phyloP scores from a whole-genome alignment of 2,329 filamentous ascomycete genomes.

The Fusarium transvaalense region DNA sequence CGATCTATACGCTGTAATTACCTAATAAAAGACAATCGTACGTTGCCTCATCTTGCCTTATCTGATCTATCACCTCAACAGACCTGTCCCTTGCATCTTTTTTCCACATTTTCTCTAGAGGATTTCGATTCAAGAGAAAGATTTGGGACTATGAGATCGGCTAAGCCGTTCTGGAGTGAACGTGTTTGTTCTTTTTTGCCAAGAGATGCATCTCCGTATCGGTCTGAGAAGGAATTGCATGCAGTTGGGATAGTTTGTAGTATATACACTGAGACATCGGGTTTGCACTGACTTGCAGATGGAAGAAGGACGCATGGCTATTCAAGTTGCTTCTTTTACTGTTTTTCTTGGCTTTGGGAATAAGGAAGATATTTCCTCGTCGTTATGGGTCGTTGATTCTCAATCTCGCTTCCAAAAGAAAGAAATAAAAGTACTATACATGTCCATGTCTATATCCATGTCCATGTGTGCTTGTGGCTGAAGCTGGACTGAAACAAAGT shows the following conservation, averaged over 20 bases:
- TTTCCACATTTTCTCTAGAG: neutral
- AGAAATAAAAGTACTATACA: neutral
- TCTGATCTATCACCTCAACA: slow-evolving; percentile 16
- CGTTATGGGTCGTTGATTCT: neutral
- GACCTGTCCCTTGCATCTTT: slow-evolving; percentile 13
- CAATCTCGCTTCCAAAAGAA: neutral
- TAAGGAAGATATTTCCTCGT: neutral
- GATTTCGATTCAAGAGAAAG: neutral
- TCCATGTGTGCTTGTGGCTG: neutral
- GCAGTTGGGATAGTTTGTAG: neutral
- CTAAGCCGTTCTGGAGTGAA: neutral
- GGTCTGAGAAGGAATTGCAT: slow-evolving; percentile 24
- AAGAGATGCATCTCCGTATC: slow-evolving; percentile 32
- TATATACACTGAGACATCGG: neutral
- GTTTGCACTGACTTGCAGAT: neutral
- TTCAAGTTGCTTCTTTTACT: neutral
- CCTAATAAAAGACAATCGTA: neutral
- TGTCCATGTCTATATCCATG: neutral
- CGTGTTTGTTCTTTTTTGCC: neutral
- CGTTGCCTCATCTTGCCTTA: slow-evolving; percentile 2
- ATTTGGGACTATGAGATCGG: neutral
- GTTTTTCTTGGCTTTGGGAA: neutral
- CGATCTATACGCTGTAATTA: neutral
- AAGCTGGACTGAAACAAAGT: neutral
- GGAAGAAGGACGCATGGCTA: neutral